Evolutionary conservation across 2,329 filamentous ascomycete species (phyloP).

Genomic region (Colletotrichum phormii): DNA sequence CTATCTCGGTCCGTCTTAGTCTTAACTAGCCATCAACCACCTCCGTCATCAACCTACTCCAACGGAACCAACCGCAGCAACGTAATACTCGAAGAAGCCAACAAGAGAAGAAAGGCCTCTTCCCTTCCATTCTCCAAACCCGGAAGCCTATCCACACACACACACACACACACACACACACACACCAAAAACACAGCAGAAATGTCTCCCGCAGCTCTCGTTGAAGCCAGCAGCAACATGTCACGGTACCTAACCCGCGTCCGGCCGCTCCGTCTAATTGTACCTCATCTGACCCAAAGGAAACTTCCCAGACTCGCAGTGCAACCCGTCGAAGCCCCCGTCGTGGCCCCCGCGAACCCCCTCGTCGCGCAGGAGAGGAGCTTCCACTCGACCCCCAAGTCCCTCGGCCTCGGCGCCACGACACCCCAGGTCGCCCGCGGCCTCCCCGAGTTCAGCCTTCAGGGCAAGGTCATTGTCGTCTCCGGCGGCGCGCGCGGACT

Average conservation of each 20-base stretch:
- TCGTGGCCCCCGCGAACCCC: not conserved
- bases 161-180: too few species aligned
- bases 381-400: slow-evolving; percentile 28
- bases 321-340: slow-evolving; percentile 10
- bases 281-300: slow-evolving; percentile 15
- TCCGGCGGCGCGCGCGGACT: slow-evolving; percentile 82
- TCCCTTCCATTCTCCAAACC: not conserved
- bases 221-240: slow-evolving; percentile 24
- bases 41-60: not conserved
- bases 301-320: slow-evolving; percentile 16
- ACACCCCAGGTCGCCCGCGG: slow-evolving; percentile 40
- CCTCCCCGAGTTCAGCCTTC: slow-evolving; percentile 81
- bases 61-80: not conserved
- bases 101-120: not conserved
- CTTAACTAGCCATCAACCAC: not conserved
- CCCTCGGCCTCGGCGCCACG: slow-evolving; percentile 32
- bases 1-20: not conserved
- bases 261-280: slow-evolving; percentile 16
- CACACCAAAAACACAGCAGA: not conserved
- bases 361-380: slow-evolving; percentile 17
- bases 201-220: not conserved
- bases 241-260: slow-evolving; percentile 33
- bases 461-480: slow-evolving; percentile 79
- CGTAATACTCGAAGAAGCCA: not conserved
- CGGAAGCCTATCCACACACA: too few species aligned